Base-by-base conservation (phyloP, 768 basidiomycete genomes). In the Rhodotorula toruloides region DNA sequence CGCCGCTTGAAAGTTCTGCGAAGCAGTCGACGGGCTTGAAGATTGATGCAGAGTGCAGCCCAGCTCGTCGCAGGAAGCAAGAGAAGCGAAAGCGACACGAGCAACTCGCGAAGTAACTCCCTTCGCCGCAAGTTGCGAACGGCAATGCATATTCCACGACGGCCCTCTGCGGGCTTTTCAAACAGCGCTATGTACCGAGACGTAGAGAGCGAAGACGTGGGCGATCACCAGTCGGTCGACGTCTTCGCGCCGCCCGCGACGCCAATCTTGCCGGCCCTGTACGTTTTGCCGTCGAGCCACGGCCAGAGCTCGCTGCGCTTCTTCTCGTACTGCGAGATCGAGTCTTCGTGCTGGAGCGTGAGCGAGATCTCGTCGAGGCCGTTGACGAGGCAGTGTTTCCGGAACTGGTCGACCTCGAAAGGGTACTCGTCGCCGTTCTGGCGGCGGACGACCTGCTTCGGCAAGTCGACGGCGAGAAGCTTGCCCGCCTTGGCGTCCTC, bases 311-410 rank as follows among this genome's bases (percentile, higher is more conserved):
- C 80, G 34, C 85, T 87, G 71, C 96, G 79, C 73, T 83, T 83
- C 74, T 82, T 75, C 82, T 99, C 96, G 74, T 97, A 99, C 48
- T 77, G 72, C 65, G 82, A 81, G 70, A 99, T 96, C n/a, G 82
- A 77, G 16, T 79, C 79, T 39, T 81, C 85, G 76, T 86, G 86
- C 77, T 90, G 86, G 81, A 99, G 81, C 49, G 96, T 99, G 78
- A 99, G 81, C 48, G 88, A 92, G 69, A 99, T 94, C 75, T 97
- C 96, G 77, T 99, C 96, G 71, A 98, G 80, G 39, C 96, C 96
- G 74, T 99, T 92, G 79, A 99, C 77, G 77, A 99, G 80, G 77
- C 96, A 93, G 76, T 94, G 90, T 61, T 90, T 82, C 68, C 93
- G 83, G 87, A 98, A 99, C 0, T 87, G 79, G 78, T 99, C 96